Base-by-base conservation (phyloP, 192 early-diverging fungal species). In the Dissophora ornata region DNA sequence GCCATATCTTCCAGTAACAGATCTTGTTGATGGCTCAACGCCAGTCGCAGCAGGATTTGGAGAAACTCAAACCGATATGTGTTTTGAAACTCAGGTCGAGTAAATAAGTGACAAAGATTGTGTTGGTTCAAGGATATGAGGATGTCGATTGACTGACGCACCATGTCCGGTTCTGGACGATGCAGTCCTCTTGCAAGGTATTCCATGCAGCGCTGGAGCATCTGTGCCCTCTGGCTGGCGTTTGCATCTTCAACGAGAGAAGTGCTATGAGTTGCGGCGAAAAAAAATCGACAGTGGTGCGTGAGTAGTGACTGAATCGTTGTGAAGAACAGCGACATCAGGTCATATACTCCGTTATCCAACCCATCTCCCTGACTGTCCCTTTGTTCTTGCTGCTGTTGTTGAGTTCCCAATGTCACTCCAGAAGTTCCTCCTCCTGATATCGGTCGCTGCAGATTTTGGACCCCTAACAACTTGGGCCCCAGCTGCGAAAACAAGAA, bases 1-100 rank as follows among this genome's bases (percentile, higher is more conserved):
- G 73, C 73, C 32, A 77, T 62, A 10, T 77, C 73, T 36, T 77
- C 73, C 44, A 77, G 29, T 40, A 77, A 18, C n/a, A 77, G 45
- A 42, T 77, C 73, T 5, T 77, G 73, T 21, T 46, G 33, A 19
- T 52, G 63, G 8, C 32, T 57, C 29, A 77, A 53, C 10, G 58
- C 73, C 9, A 77, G 22, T 7, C 65, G 51, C 11, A 77, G 47
- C 19, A 77, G 11, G 12, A 77, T 57, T 45, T 77, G 51, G 21
- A 77, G 42, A 57, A 77, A 77, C 46, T 77, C 64, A 36, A 47
- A 67, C 24, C 64, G 57, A 38, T 56, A 77, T 9, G 38, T 41
- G 5, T 41, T 26, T 47, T 67, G 63, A 24, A 77, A 77, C 46
- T 77, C 73, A 12, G 8, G 29, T 25, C 73, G 63, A 22, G 62